Evolutionary conservation across 2,329 filamentous ascomycete genomes (phyloP), one percentile per base, ranked within the genome.

Genomic region (Fusarium chlamydosporum): DNA sequence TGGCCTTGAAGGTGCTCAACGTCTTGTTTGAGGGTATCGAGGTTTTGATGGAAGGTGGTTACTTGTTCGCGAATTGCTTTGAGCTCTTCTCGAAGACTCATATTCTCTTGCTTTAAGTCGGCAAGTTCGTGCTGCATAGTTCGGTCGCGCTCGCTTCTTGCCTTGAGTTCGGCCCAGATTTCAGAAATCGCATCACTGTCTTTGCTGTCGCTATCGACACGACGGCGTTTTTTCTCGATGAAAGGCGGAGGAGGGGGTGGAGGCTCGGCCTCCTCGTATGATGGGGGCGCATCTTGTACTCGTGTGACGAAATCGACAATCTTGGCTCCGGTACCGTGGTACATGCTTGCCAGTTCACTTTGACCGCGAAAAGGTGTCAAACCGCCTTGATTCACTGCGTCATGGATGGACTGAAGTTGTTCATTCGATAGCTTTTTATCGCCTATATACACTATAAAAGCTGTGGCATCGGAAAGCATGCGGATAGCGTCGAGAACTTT

Each of bases 401-500:
- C 61, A 31, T 31, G 48, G 10, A 68, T 62, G 27, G 31, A 38
- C 20, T 48, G 60, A 3, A 68, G 61, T 16, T 66, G 50, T 4
- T 61, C 40, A 35, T 65, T 68, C 16, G 66, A 50, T 23, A 68
- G 13, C 18, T 56, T 56, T 6, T 26, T 16, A 27, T 61, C 66
- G 11, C 54, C 61, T 37, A 68, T 31, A 41, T 68, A 68, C 20
- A 68, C 45, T 35, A 34, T 10, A 3, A 68, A 68, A 15, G 54
- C 47, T 29, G 34, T 61, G 4, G 42, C 38, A 3, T 42, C 34
- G 18, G 40, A 45, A 13, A 68, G 54, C 46, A 43, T 38, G 7
- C 65, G 59, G n/a, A 68, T 16, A 34, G 60, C 54, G 16, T 68
- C 65, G 27, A 68, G 31, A 10, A 68, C 65, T 55, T 27, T 53